Base-by-base conservation (phyloP, 2,329 filamentous ascomycete species). In the Pezicula radicicola region DNA sequence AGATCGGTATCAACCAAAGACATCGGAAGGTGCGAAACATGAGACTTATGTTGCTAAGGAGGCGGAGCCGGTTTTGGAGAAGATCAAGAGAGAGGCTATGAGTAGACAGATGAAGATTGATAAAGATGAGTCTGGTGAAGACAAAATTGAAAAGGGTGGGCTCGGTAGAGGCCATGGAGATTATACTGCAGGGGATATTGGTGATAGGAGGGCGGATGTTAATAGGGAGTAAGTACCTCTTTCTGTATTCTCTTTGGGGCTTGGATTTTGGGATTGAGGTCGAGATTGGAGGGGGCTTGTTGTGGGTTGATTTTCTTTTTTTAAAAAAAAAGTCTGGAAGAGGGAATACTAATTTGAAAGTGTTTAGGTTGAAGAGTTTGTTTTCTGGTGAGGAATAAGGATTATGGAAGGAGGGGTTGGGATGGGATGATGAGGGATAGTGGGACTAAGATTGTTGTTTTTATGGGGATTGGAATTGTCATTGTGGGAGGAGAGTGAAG, bases 201-300 rank as follows among this genome's bases (percentile, higher is more conserved):
- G 42, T 39, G 49, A 59, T 51, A 54, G 30, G 16, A 57, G 49
- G 12, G 49, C 59, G 35, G 50, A 59, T 13, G 51, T 63, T 46
- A 54, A 60, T 25, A 58, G 39, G 43, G 60, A 64, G 25, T 49
- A 61, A 51, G 59, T 43, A 21, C 49, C 40, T 33, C 54, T 63
- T 47, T 63, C 61, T 54, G 43, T 3, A 25, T 25, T 25, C 25
- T 25, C 25, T 25, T 4, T 7, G 25, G 25, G 6, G 25, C 5
- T 25, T 25, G 25, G 25, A 6, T 5, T 25, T 25, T 25, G 5
- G 25, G 25, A 3, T 25, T 25, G 6, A 46, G 45, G 53, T 57
- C 19, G 53, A 61, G 37, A 53, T 48, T 47, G 39, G 41, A 42
- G 19, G 13, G 6, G 9, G 19, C 8, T 13, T n/a, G 19, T 28